These are phyloP conservation scores for Coemansia javaensis DNA, from an alignment of 192 early-diverging fungal species.

Conservation along the genomic window DNA sequence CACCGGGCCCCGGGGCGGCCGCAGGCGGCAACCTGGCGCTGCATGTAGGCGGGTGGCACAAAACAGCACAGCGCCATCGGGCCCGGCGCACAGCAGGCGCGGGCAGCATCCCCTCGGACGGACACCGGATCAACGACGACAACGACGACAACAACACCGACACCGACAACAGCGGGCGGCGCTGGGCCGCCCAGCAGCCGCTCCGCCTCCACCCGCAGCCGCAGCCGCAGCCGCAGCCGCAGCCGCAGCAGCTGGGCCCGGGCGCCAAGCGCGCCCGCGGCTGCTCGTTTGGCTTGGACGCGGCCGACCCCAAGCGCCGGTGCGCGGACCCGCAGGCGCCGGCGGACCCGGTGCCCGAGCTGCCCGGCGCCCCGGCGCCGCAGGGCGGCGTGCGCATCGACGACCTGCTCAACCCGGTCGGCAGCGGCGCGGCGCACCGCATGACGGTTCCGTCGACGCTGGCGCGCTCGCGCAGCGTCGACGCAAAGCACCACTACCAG, in stretches of 20 bases:
- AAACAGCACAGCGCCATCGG: background rate
- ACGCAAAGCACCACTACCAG: constrained; percentile 35
- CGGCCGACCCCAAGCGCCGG: constrained; percentile 1
- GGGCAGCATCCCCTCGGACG: background rate
- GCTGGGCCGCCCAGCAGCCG: no score
- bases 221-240: background rate
- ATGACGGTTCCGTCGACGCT: constrained; percentile 38
- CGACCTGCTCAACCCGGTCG: constrained; percentile 43
- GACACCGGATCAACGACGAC: background rate
- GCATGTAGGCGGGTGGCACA: constrained; percentile 53
- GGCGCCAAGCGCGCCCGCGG: no score
- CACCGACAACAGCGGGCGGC: no score
- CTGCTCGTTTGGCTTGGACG: no score
- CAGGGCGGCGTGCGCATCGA: constrained; percentile 37
- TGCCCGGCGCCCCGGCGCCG: no score
- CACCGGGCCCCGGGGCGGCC: background rate
- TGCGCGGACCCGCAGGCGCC: background rate
- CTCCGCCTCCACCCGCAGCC: background rate
- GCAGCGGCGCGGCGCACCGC: constrained; percentile 21
- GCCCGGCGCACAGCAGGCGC: background rate
- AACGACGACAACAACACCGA: background rate
- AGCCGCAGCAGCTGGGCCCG: background rate
- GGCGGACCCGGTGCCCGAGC: background rate
- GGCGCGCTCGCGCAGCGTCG: constrained; percentile 32
- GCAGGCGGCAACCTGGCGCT: constrained; percentile 41